Evolutionary conservation across 345 rosid genomes (phyloP).

Genomic region (Euphorbia lathyris): DNA sequence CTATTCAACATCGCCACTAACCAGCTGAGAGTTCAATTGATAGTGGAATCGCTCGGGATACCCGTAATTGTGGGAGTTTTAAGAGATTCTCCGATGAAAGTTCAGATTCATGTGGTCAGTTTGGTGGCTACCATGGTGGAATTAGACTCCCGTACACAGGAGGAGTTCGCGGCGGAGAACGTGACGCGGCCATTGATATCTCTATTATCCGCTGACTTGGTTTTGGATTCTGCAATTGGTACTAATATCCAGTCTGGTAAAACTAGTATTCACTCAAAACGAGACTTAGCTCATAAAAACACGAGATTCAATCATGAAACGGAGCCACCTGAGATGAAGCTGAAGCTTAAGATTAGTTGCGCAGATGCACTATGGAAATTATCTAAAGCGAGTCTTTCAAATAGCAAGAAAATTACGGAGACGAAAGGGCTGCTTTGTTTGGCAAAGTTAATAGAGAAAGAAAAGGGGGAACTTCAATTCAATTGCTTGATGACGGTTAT

Average conservation of each 20-base stretch:
- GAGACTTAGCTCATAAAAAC: slow-evolving; percentile 30
- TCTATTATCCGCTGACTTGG: slow-evolving; percentile 37
- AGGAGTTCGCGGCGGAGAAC: slow-evolving; percentile 45
- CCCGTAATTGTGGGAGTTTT: slow-evolving; percentile 46
- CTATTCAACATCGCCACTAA: slow-evolving; percentile 36
- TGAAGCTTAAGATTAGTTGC: slow-evolving; percentile 41
- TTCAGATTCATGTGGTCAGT: slow-evolving; percentile 48
- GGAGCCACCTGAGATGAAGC: slow-evolving; percentile 38
- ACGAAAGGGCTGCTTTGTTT: slow-evolving; percentile 55
- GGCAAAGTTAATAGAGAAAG: slow-evolving; percentile 44
- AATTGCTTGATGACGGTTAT: slow-evolving; percentile 49
- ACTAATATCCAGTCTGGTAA: slow-evolving; percentile 19
- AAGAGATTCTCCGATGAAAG: slow-evolving; percentile 43
- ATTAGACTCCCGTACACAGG: slow-evolving; percentile 39
- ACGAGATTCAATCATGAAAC: slow-evolving; percentile 20
- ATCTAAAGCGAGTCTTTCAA: slow-evolving; percentile 33
- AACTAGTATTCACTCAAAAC: slow-evolving; percentile 51
- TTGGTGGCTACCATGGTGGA: slow-evolving; percentile 53
- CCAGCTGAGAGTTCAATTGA: slow-evolving; percentile 33
- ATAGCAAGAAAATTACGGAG: slow-evolving; percentile 49
- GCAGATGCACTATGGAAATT: slow-evolving; percentile 51
- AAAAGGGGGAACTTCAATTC: slow-evolving; percentile 45
- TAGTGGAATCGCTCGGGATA: slow-evolving; percentile 37
- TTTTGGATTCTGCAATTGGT: slow-evolving; percentile 23
- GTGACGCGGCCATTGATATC: slow-evolving; percentile 47